These are phyloP conservation scores for Euclidium syriacum DNA, from an alignment of 345 rosid species.

Conservation along the genomic window DNA sequence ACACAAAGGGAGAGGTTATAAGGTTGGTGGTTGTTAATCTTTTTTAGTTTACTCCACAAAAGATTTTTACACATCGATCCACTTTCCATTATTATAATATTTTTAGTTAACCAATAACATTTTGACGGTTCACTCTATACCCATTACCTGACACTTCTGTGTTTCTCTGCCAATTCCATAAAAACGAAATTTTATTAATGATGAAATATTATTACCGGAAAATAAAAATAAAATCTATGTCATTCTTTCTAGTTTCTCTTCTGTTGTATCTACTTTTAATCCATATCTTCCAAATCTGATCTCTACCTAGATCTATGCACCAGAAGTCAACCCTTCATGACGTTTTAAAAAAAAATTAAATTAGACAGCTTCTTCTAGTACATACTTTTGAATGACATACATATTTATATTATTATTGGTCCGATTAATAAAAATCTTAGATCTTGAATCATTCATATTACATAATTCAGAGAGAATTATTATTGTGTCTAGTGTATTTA, in stretches of 20 bases:
- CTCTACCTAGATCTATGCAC: conserved; percentile 27
- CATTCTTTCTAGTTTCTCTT: conserved; percentile 21
- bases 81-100: conserved; percentile 19
- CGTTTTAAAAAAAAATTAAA: conserved; percentile 20
- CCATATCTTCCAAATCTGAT: conserved; percentile 22
- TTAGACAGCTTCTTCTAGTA: conserved; percentile 25
- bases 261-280: conserved; percentile 33
- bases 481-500: not conserved
- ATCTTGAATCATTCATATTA: conserved; percentile 22
- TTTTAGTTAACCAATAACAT: conserved; percentile 22
- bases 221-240: not conserved
- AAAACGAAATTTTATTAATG: not conserved
- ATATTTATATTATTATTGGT: conserved; percentile 1
- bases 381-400: conserved; percentile 15
- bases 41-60: conserved; percentile 30
- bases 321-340: conserved; percentile 33
- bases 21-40: conserved; percentile 40
- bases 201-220: not conserved
- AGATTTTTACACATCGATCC: conserved; percentile 23
- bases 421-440: conserved; percentile 9
- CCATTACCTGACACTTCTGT: conserved; percentile 30
- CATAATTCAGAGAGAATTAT: conserved; percentile 1
- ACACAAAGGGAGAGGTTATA: conserved; percentile 34
- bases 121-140: conserved; percentile 32
- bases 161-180: conserved; percentile 29